Conservation (phyloP, 192 early-diverging fungal genomes). For the Coemansia sp. region DNA sequence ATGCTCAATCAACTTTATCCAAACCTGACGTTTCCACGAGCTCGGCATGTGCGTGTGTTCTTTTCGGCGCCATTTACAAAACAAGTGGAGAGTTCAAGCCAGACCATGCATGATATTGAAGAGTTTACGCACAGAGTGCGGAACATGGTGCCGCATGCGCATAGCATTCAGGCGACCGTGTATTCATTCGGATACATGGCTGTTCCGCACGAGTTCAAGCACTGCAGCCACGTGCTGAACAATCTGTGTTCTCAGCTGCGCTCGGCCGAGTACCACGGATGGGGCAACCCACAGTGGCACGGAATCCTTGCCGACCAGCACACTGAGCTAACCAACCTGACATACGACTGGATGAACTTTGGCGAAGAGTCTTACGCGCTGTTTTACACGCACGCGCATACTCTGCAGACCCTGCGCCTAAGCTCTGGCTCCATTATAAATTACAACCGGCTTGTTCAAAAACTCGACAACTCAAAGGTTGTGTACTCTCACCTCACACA, state of each 20-base stretch:
- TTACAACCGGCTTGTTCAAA: constrained; percentile 6
- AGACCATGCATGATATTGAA: not conserved
- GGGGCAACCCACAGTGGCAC: not conserved
- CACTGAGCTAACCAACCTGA: not conserved
- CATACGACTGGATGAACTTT: constrained; percentile 3
- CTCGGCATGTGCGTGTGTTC: not conserved
- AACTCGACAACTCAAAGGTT: not conserved
- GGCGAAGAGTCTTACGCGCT: not conserved
- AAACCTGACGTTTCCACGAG: not conserved
- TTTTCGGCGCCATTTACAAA: not conserved
- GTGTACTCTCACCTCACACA: not conserved
- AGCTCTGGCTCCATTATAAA: not conserved
- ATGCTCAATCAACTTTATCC: not conserved
- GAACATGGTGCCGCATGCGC: not conserved
- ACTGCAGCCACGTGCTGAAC: constrained; percentile 1
- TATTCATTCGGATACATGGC: constrained; percentile 4
- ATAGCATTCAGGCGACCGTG: not conserved
- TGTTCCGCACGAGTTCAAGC: not conserved
- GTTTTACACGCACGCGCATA: not conserved
- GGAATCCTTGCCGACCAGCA: not conserved
- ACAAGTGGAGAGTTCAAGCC: not conserved
- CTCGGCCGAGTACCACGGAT: not conserved
- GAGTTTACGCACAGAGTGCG: not conserved
- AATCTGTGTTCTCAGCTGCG: not conserved
- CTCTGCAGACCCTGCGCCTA: not conserved